Evolutionary conservation across 192 early-diverging fungal genomes (phyloP).

Genomic region (Mortierella alpina): DNA sequence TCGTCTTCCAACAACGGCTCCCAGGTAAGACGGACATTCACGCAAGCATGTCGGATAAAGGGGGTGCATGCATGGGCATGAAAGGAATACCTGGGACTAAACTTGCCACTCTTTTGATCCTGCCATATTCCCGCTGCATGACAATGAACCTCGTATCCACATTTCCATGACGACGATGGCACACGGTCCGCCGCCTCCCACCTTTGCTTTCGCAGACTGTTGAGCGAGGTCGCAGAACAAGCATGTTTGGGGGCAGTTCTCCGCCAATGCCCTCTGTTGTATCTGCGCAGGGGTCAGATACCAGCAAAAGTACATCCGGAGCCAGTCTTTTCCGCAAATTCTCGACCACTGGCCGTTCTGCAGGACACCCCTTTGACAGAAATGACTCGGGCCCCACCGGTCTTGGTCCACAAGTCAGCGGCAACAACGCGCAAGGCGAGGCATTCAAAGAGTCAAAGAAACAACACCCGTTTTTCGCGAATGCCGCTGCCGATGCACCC

Average conservation of each 20-base stretch:
- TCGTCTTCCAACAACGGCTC: constrained; percentile 5
- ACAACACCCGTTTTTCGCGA: neutral
- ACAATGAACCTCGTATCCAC: neutral
- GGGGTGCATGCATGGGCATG: neutral
- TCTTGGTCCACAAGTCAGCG: constrained; percentile 5
- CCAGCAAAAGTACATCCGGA: neutral
- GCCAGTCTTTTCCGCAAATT: constrained; percentile 41
- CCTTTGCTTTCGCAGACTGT: neutral
- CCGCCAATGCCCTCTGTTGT: neutral
- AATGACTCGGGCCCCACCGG: constrained; percentile 28
- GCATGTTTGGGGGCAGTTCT: constrained; percentile 23
- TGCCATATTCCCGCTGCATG: constrained; percentile 5
- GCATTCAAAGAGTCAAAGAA: neutral
- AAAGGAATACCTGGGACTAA: neutral
- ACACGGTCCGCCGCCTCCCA: neutral
- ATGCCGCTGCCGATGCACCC: neutral
- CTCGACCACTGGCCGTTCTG: constrained; percentile 14
- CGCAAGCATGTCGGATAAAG: too few species aligned
- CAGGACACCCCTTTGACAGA: constrained; percentile 28
- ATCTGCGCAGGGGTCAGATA: neutral
- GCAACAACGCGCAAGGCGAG: neutral
- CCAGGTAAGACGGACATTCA: constrained; percentile 26
- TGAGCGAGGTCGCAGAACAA: constrained; percentile 44
- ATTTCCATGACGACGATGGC: neutral
- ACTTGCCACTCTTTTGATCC: neutral